phyloP scores from a whole-genome alignment of 1,284 basidiomycete species.

The Trichosporon faecale region DNA sequence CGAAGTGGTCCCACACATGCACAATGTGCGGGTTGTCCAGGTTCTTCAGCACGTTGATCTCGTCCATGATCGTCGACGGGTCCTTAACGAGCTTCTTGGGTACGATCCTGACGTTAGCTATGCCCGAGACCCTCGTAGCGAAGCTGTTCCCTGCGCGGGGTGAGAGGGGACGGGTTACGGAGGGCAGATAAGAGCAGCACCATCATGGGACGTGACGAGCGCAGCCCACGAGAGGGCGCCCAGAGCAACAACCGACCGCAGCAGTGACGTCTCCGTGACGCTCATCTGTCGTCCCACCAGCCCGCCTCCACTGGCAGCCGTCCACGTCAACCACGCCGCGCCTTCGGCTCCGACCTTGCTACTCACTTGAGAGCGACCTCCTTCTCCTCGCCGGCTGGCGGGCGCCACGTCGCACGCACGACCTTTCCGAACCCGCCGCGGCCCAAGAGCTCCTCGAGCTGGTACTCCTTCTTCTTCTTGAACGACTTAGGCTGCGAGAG shows the following conservation, averaged over 20 bases:
- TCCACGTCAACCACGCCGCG: background rate
- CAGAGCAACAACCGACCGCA: no score
- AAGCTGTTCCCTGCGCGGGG: background rate
- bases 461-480: slow-evolving; percentile 68
- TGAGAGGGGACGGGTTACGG: background rate
- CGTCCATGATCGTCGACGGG: slow-evolving; percentile 78
- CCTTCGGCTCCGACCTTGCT: background rate
- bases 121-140: no score
- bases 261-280: background rate
- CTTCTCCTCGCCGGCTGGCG: slow-evolving; percentile 54
- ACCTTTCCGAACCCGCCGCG: slow-evolving; percentile 83
- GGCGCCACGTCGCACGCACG: slow-evolving; percentile 61
- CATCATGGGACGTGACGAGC: background rate
- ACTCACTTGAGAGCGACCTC: slow-evolving; percentile 68
- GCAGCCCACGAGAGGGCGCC: background rate
- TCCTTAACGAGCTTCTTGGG: slow-evolving; percentile 88
- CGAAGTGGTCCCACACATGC: slow-evolving; percentile 62
- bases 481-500: slow-evolving; percentile 79
- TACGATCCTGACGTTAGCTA: slow-evolving; percentile 64
- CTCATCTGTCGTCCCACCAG: background rate
- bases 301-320: no score
- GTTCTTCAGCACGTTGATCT: slow-evolving; percentile 84
- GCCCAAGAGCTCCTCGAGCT: slow-evolving; percentile 58
- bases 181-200: no score
- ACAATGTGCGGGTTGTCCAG: slow-evolving; percentile 87